phyloP scores from a whole-genome alignment of 352 stramenopile species.

The Globisporangium apiculatum region DNA sequence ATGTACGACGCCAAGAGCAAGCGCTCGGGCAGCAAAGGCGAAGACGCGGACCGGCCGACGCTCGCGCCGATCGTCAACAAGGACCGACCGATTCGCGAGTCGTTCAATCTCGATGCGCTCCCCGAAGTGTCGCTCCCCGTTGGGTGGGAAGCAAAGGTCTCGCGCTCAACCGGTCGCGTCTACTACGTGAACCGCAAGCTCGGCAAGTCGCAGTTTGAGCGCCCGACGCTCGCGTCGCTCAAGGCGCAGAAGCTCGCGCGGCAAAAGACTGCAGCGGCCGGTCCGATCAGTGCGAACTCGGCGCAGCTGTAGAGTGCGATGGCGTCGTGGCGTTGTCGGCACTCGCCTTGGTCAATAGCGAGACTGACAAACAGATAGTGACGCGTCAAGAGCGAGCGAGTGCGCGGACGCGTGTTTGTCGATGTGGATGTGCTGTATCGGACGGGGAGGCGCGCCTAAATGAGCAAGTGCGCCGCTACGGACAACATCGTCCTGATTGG shows the following conservation, averaged over 20 bases:
- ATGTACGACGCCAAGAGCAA: constrained; percentile 64
- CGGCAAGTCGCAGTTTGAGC: constrained; percentile 82
- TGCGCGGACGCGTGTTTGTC: too few relatives aligned
- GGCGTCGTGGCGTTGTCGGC: too few relatives aligned
- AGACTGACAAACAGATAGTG: too few relatives aligned
- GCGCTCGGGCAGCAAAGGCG: constrained; percentile 53
- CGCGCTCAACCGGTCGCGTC: constrained; percentile 73
- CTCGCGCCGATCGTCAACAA: constrained; percentile 21
- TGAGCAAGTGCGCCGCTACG: too few relatives aligned
- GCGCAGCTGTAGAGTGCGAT: constrained; percentile 11
- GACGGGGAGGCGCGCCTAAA: too few relatives aligned
- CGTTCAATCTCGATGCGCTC: constrained; percentile 80
- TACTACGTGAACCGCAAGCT: constrained; percentile 89
- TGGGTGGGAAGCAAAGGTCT: constrained; percentile 85
- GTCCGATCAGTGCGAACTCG: constrained; percentile 10
- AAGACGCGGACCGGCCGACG: constrained; percentile 22
- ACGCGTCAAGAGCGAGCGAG: too few relatives aligned
- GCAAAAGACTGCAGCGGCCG: constrained; percentile 32
- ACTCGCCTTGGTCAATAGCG: too few relatives aligned
- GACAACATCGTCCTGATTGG: too few relatives aligned
- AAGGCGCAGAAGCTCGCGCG: constrained; percentile 79
- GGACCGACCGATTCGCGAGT: constrained; percentile 65
- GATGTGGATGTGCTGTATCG: too few relatives aligned
- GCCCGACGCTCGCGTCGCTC: constrained; percentile 74
- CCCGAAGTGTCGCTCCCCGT: constrained; percentile 74